Evolutionary conservation across 441 rosid species (phyloP), one percentile per base, ranked within the genome.

Genomic region (Francoa sonchifolia): DNA sequence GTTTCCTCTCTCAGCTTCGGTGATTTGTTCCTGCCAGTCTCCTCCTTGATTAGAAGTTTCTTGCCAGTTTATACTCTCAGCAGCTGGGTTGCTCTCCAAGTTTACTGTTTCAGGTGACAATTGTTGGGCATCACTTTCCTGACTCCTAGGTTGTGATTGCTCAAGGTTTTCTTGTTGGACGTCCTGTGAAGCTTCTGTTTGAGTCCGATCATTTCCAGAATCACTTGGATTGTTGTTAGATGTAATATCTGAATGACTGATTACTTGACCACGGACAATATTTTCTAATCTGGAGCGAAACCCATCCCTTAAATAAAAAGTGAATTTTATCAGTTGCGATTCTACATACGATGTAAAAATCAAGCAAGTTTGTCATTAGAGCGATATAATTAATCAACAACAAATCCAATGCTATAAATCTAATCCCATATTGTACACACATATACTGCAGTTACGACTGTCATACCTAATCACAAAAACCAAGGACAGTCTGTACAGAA

Each of bases 251-350:
- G 87, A 61, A 58, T 59, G 67, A 55, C 62, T 58, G 54, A 57
- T 69, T 44, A 65, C 81, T 61, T 76, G 94, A 51, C 75, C 72
- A 50, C 70, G 71, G 20, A 76, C 84, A 49, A 77, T 74, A 60
- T 34, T 72, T 63, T 82, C 99, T 46, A 78, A 65, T 63, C 80
- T 73, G 51, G 74, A 68, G 48, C 75, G 95, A 54, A 90, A 86
- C 33, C 95, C 99, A 56, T 80, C 93, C 77, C 96, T 90, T 59
- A 21, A 54, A 33, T 18, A 42, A 55, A 43, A 55, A 54, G 61
- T 29, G 21, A 50, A 43, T 26, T n/a, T n/a, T n/a, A n/a, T n/a
- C n/a, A n/a, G n/a, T n/a, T n/a, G n/a, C n/a, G 14, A 38, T 6
- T 17, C 38, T 14, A 13, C 15, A 16, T 34, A 16, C 13, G n/a